These are phyloP conservation scores for Arxiozyma slooffiae DNA, from an alignment of 1,139 yeast species.

Conservation along the genomic window DNA sequence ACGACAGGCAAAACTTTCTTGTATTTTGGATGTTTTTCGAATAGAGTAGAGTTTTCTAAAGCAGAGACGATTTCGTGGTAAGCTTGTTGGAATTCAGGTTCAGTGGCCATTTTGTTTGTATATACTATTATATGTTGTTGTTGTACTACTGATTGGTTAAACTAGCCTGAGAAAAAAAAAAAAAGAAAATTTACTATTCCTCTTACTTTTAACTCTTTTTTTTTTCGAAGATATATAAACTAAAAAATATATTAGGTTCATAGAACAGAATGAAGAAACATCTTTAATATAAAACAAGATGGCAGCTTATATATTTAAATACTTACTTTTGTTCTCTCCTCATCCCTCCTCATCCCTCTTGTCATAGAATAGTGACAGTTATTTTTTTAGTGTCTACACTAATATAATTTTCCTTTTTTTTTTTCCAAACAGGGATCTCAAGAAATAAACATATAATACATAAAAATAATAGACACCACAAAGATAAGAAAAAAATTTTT, in stretches of 20 bases:
- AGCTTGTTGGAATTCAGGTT: slow-evolving; percentile 99
- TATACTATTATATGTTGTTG: background rate
- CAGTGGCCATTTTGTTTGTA: slow-evolving; percentile 28
- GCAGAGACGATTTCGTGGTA: slow-evolving; percentile 86
- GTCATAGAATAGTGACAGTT: background rate
- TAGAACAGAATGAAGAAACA: too few species aligned
- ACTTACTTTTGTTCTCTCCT: background rate
- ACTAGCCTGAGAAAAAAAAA: too few species aligned
- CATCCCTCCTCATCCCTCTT: background rate
- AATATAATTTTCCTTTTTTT: background rate
- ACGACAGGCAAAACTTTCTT: slow-evolving; percentile 83
- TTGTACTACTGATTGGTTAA: background rate
- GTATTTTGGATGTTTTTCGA: slow-evolving; percentile 81
- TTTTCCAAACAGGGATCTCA: background rate
- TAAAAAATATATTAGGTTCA: too few species aligned
- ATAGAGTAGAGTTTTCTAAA: slow-evolving; percentile 82
- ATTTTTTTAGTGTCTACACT: background rate
- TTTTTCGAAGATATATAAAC: too few species aligned
- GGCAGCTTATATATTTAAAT: background rate
- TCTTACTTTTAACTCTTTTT: background rate
- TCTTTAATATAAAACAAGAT: background rate
- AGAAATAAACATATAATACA: too few species aligned
- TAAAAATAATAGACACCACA: too few species aligned
- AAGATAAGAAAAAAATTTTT: too few species aligned
- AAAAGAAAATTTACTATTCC: background rate